Evolutionary conservation across 2,329 filamentous ascomycete genomes (phyloP).

Genomic region (Septoria petroselini): DNA sequence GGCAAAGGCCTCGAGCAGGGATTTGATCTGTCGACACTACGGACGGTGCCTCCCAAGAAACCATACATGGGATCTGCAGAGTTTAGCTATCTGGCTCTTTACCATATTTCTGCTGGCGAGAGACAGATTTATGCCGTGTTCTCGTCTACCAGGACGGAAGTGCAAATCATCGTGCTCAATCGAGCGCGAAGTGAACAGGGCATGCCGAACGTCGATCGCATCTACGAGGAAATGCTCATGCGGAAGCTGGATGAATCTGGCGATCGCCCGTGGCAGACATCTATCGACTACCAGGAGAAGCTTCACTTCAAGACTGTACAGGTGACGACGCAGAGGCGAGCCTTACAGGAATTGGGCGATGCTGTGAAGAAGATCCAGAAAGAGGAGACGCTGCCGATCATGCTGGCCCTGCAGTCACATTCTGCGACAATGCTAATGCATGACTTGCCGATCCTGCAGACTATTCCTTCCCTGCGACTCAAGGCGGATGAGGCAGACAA

Average conservation of each 20-base stretch:
- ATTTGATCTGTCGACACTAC: constrained; percentile 78
- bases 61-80: constrained; percentile 73
- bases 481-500: constrained; percentile 80
- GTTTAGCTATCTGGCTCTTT: constrained; percentile 77
- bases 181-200: constrained; percentile 77
- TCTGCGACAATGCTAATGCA: constrained; percentile 77
- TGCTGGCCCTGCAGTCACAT: constrained; percentile 88
- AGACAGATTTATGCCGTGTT: constrained; percentile 92
- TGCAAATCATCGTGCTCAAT: constrained; percentile 84
- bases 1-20: constrained; percentile 90
- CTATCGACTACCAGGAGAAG: constrained; percentile 82
- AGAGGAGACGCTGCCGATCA: constrained; percentile 73
- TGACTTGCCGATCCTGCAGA: constrained; percentile 77
- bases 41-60: constrained; percentile 62
- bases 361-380: constrained; percentile 84
- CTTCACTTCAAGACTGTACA: constrained; percentile 82
- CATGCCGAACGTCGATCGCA: constrained; percentile 82
- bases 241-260: constrained; percentile 64
- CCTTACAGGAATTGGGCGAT: constrained; percentile 82
- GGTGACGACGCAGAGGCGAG: constrained; percentile 85
- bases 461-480: constrained; percentile 78
- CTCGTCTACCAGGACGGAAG: constrained; percentile 74
- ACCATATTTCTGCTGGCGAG: constrained; percentile 87
- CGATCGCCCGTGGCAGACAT: constrained; percentile 71
- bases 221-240: constrained; percentile 75